phyloP scores from a whole-genome alignment of 345 rosid genomes.

The Ricinus communis region DNA sequence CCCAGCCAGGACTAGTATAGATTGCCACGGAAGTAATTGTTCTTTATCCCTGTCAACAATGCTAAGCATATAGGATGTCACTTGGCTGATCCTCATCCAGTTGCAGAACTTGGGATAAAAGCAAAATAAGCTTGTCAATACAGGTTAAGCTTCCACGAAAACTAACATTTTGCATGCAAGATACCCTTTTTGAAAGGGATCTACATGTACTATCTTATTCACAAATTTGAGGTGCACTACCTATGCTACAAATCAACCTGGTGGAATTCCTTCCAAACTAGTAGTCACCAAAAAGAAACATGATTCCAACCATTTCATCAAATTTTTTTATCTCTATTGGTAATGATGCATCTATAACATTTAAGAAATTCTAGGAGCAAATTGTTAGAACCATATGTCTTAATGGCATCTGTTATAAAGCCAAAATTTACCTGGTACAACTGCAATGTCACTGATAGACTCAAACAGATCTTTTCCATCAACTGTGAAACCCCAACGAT shows the following conservation, averaged over 20 bases:
- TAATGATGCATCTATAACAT: neutral
- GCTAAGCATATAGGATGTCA: no score
- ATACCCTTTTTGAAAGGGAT: no score
- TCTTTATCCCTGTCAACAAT: no score
- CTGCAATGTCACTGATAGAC: constrained; percentile 49
- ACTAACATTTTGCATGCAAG: no score
- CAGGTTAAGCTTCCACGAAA: no score
- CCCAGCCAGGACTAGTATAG: no score
- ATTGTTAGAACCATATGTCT: neutral
- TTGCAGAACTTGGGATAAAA: no score
- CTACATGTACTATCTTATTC: no score
- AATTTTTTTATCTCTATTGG: neutral
- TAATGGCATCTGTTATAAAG: constrained; percentile 1
- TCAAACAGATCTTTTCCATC: constrained; percentile 79
- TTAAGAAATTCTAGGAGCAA: neutral
- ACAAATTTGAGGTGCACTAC: neutral
- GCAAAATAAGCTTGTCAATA: no score
- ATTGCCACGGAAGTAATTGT: no score
- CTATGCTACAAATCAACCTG: neutral
- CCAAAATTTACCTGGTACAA: constrained; percentile 52
- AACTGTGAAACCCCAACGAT: constrained; percentile 93
- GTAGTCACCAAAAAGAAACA: neutral
- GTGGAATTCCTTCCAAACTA: neutral
- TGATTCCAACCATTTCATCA: neutral
- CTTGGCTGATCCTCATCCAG: no score